These are phyloP conservation scores for Lotmaria passim DNA, from an alignment of 208 protist genomes.

Conservation along the genomic window DNA sequence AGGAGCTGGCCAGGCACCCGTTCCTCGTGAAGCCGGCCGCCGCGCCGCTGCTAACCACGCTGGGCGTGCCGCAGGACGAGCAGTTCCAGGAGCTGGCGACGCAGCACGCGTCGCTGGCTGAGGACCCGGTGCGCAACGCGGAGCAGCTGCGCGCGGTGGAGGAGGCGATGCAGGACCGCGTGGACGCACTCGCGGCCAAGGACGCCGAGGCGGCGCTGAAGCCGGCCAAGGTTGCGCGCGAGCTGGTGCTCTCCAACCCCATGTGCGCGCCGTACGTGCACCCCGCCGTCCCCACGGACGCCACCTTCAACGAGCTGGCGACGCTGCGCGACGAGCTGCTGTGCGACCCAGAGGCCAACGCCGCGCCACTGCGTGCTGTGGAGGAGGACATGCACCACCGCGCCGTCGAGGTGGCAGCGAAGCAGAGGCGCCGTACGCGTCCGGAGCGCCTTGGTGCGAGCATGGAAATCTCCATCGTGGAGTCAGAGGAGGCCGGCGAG, in stretches of 20 bases:
- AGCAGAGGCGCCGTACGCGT: conserved; percentile 24
- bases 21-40: not conserved
- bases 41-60: conserved; percentile 29
- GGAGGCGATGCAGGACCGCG: conserved; percentile 20
- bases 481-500: too few relatives aligned
- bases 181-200: conserved; percentile 29
- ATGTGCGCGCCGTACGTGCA: conserved; percentile 56
- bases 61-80: conserved; percentile 38
- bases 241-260: conserved; percentile 40
- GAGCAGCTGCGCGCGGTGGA: conserved; percentile 20
- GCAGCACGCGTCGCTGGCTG: conserved; percentile 17
- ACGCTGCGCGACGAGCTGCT: conserved; percentile 30
- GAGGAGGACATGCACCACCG: conserved; percentile 37
- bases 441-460: too few relatives aligned
- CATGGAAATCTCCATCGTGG: too few relatives aligned
- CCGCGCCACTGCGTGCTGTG: conserved; percentile 19
- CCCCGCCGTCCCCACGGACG: conserved; percentile 45
- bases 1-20: conserved; percentile 18
- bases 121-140: not conserved
- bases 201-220: conserved; percentile 34
- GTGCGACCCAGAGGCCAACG: conserved; percentile 26
- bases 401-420: conserved; percentile 31
- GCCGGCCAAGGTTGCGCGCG: conserved; percentile 16
- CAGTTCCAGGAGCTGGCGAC: conserved; percentile 27
- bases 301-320: conserved; percentile 38